These are phyloP conservation scores for Candida odintsovae DNA, from an alignment of 805 yeast genomes.

Conservation along the genomic window DNA sequence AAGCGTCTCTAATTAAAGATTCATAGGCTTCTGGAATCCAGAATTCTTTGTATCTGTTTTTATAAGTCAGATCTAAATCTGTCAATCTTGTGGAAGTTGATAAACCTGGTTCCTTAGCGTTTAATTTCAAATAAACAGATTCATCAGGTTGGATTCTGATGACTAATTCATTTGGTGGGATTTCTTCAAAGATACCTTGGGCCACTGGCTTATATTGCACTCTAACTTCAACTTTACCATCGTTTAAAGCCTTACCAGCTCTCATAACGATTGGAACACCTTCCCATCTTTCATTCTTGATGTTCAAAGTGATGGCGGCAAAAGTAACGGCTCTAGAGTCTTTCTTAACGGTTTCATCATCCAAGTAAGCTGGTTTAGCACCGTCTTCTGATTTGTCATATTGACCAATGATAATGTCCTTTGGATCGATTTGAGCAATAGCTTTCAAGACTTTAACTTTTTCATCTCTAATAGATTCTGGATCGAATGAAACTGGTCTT, in stretches of 20 bases:
- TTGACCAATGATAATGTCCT: constrained; percentile 81
- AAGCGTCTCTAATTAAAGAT: constrained; percentile 85
- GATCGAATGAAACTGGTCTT: constrained; percentile 84
- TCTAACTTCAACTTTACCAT: constrained; percentile 91
- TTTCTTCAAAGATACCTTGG: constrained; percentile 70
- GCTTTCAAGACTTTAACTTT: constrained; percentile 90
- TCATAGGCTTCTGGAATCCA: constrained; percentile 99
- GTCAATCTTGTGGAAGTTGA: constrained; percentile 77
- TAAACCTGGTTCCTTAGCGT: constrained; percentile 90
- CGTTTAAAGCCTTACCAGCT: constrained; percentile 97
- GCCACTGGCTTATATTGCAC: constrained; percentile 87
- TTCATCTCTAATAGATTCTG: constrained; percentile 94
- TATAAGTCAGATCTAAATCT: constrained; percentile 85
- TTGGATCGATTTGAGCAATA: constrained; percentile 56
- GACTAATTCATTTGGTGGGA: constrained; percentile 89
- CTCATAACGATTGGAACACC: constrained; percentile 95
- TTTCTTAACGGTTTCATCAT: constrained; percentile 82
- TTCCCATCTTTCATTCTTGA: constrained; percentile 94
- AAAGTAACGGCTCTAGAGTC: constrained; percentile 86
- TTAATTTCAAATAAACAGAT: constrained; percentile 89
- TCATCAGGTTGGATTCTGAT: constrained; percentile 93
- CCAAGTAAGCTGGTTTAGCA: constrained; percentile 81
- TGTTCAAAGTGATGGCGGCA: constrained; percentile 76
- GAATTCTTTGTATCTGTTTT: constrained; percentile 74
- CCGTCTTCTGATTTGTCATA: constrained; percentile 84